Conservation (phyloP, 2,329 filamentous ascomycete genomes). For the Phialophora expanda region DNA sequence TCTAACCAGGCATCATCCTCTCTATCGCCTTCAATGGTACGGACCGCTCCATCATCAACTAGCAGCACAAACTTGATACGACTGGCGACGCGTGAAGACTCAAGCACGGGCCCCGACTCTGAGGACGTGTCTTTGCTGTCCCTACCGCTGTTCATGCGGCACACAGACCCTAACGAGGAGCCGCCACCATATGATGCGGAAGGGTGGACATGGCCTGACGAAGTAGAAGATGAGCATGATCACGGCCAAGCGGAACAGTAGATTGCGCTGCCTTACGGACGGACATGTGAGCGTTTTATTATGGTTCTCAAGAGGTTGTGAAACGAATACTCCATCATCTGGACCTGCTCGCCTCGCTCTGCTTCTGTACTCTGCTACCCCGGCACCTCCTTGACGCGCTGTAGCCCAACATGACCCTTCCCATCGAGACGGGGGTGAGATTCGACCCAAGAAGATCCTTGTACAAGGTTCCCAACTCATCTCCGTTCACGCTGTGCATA, state of each 20-base stretch:
- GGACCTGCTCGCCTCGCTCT: not conserved
- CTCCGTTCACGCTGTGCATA: not conserved
- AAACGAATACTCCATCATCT: not conserved
- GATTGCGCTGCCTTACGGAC: not conserved
- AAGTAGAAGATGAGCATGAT: not conserved
- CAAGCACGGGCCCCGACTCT: not conserved
- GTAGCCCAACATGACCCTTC: not conserved
- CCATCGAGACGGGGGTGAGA: not conserved
- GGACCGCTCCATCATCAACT: not conserved
- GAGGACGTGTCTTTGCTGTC: not conserved
- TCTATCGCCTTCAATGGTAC: not conserved
- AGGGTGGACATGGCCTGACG: slow-evolving; percentile 27
- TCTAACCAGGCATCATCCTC: not conserved
- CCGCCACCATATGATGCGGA: slow-evolving; percentile 31
- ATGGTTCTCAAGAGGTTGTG: not conserved
- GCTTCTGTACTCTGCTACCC: not conserved
- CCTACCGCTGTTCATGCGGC: not conserved
- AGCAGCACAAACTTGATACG: not conserved
- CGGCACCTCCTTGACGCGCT: not conserved
- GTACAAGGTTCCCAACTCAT: not conserved
- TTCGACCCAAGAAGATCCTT: not conserved
- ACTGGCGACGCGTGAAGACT: not conserved
- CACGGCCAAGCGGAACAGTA: not conserved
- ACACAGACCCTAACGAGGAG: slow-evolving; percentile 12
- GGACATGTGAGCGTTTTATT: not conserved